Conservation (phyloP, 2,329 filamentous ascomycete species). For the Apiospora sp. region DNA sequence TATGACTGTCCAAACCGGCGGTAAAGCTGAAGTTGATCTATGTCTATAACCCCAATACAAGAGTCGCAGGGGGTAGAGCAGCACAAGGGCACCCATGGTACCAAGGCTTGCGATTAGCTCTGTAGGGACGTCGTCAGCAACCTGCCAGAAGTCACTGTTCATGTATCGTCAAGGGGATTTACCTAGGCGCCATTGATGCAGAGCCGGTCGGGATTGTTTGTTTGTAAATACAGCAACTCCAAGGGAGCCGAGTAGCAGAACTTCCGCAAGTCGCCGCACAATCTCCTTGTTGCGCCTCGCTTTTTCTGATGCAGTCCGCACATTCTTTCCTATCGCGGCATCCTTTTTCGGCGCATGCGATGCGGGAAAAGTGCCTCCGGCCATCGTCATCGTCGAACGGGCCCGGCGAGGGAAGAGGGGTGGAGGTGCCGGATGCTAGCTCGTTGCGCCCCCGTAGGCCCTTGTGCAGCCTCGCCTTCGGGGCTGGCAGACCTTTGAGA, state of each 20-base stretch:
- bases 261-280: conserved; percentile 60
- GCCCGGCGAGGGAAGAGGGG: conserved; percentile 61
- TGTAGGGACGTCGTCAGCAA: conserved; percentile 34
- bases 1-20: conserved; percentile 47
- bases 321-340: conserved; percentile 35
- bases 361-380: conserved; percentile 31
- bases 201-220: conserved; percentile 52
- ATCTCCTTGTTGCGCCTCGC: conserved; percentile 58
- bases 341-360: conserved; percentile 36
- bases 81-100: conserved; percentile 49
- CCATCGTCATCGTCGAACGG: conserved; percentile 51
- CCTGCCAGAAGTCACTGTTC: not conserved
- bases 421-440: conserved; percentile 60
- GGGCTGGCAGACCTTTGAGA: conserved; percentile 83
- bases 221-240: conserved; percentile 58
- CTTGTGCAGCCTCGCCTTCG: conserved; percentile 76
- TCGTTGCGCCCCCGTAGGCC: conserved; percentile 73
- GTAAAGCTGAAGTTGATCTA: conserved; percentile 44
- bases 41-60: conserved; percentile 55
- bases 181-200: conserved; percentile 60
- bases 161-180: conserved; percentile 25
- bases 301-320: conserved; percentile 42
- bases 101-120: conserved; percentile 51
- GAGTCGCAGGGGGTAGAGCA: conserved; percentile 69
- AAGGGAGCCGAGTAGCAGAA: conserved; percentile 58